Evolutionary conservation across 192 early-diverging fungal species (phyloP), one percentile per base, ranked within the genome.

Genomic region (Bifiguratus adelaidae): DNA sequence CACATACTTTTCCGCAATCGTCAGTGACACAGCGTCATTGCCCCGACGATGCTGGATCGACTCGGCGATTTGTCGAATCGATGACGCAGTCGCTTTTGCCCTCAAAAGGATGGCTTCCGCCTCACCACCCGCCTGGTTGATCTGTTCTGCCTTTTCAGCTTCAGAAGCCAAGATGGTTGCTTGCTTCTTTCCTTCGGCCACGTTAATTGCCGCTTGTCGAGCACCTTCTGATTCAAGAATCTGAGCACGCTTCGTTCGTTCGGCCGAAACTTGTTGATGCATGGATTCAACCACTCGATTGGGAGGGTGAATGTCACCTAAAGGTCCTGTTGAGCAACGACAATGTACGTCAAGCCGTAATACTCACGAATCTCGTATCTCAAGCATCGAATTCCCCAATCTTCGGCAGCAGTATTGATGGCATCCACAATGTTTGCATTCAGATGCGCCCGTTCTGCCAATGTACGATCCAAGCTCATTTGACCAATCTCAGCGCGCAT

Each of bases 401-500:
- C 89, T 25, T 83, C 82, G 2, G 90, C 82, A 6, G 95, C 95
- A 20, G 70, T 59, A 52, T 95, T 96, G 71, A 98, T 98, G 16
- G 92, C 83, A 21, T 90, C 76, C 15, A 96, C 92, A 66, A 98
- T 98, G 54, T 89, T 88, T 47, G 77, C 63, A 65, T 98, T 98
- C 38, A 98, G 67, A 38, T 85, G 82, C 30, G 89, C 85, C 60
- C 95, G 81, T 63, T 98, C 91, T 0, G 92, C 90, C 44, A 98
- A 67, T 12, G 95, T 98, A 8, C 84, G 79, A 61, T 98, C 95
- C 53, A 98, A 67, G 2, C 91, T 96, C 83, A 98, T 86, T 67
- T 95, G 91, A 29, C 95, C 95, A 57, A 98, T 98, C 58, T 98
- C 95, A 3, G 95, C 92, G 30, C 95, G 85, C 95, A 98, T 95